Percentiles rank a stretch among this genome's conserved stretches.
Conservation (phyloP, 331 rosid species). For the Dryas integrifolia region DNA sequence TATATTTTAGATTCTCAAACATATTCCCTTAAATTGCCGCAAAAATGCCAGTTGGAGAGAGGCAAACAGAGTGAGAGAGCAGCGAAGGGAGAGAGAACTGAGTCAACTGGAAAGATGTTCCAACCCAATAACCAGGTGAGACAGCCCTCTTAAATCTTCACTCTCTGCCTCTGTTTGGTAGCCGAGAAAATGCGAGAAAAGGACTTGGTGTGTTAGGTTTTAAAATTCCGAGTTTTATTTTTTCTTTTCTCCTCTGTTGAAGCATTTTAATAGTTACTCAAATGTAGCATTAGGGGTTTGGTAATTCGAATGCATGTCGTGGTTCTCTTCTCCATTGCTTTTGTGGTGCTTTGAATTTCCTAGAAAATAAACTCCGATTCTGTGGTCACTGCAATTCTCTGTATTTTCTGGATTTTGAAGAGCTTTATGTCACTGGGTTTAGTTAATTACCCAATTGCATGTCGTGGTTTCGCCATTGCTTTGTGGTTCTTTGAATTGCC, state of each 20-base stretch:
- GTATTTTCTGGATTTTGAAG: background rate
- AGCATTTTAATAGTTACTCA: background rate
- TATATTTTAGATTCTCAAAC: background rate
- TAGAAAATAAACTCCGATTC: background rate
- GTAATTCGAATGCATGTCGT: slow-evolving; percentile 26
- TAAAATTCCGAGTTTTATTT: background rate
- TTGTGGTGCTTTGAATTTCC: slow-evolving; percentile 3
- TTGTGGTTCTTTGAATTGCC: slow-evolving; percentile 1
- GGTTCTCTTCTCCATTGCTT: background rate
- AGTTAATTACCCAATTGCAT: background rate
- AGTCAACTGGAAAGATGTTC: slow-evolving; percentile 36
- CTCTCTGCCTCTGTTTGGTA: slow-evolving; percentile 7
- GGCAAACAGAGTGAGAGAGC: background rate
- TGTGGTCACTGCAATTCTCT: background rate
- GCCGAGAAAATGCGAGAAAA: slow-evolving; percentile 12
- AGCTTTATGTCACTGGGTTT: slow-evolving; percentile 2
- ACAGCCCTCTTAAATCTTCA: slow-evolving; percentile 4
- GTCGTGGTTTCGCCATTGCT: too few species aligned
- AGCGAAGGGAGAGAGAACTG: background rate
- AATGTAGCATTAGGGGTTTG: background rate
- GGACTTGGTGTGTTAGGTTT: background rate
- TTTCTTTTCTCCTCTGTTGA: background rate
- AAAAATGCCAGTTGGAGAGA: background rate
- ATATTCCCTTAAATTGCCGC: too few species aligned
- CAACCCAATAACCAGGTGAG: slow-evolving; percentile 47